Conservation (phyloP, 2,329 filamentous ascomycete genomes). For the Trichoderma sp. region DNA sequence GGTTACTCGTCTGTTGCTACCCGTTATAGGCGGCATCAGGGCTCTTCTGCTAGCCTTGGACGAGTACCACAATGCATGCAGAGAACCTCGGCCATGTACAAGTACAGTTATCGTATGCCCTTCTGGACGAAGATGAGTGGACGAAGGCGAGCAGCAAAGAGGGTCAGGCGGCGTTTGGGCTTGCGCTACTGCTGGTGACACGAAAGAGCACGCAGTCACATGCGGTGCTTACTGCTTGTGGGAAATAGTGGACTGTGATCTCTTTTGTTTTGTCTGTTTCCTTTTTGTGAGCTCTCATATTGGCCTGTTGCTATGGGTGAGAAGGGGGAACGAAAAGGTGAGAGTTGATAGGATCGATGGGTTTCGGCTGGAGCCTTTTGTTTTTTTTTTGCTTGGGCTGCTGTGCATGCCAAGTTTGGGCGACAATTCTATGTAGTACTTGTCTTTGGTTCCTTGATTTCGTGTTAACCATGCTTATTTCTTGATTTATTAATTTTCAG, state of each 20-base stretch:
- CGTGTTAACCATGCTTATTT: background rate
- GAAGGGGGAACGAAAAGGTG: background rate
- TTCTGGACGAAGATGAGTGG: background rate
- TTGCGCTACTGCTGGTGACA: constrained; percentile 19
- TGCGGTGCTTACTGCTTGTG: constrained; percentile 20
- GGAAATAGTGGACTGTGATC: constrained; percentile 7
- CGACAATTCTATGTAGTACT: background rate
- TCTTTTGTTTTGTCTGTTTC: background rate
- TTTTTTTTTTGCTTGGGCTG: constrained; percentile 1
- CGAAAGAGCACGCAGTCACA: constrained; percentile 16
- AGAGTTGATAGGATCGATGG: constrained; percentile 1
- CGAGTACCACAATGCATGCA: constrained; percentile 15
- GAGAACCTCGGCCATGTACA: constrained; percentile 11
- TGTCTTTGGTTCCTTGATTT: background rate
- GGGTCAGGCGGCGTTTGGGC: constrained; percentile 20
- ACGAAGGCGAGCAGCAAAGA: background rate
- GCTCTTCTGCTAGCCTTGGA: background rate
- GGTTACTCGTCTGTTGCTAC: background rate
- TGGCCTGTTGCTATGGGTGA: constrained; percentile 12
- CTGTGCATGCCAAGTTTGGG: constrained; percentile 15
- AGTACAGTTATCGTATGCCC: background rate
- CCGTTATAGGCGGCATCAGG: background rate
- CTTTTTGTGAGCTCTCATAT: constrained; percentile 8
- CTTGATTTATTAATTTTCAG: background rate
- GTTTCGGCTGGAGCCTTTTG: background rate